A percentile compares a stretch with the other conserved stretches of the same genome.
Conservation (phyloP, 768 basidiomycete species). For the Psilocybe cyanescens region DNA sequence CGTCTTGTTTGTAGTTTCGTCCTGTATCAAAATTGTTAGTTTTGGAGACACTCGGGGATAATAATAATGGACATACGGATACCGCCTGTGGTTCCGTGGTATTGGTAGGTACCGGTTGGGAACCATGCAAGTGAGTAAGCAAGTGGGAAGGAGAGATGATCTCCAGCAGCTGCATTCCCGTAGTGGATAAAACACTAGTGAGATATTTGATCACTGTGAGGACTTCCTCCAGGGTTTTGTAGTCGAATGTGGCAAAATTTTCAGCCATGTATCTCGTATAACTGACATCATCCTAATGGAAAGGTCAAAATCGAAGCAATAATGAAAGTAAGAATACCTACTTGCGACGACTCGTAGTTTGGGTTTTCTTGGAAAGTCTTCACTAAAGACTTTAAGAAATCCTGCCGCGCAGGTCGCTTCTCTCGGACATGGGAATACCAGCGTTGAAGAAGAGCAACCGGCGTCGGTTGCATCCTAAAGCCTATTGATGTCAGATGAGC, state of each 20-base stretch:
- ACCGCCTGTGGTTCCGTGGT: constrained; percentile 13
- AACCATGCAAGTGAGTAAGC: constrained; percentile 57
- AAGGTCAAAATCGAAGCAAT: neutral
- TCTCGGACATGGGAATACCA: constrained; percentile 95
- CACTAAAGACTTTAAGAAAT: constrained; percentile 83
- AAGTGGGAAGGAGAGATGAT: constrained; percentile 72
- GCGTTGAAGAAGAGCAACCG: constrained; percentile 77
- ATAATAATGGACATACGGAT: constrained; percentile 9
- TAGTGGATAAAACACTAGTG: constrained; percentile 74
- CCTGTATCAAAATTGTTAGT: neutral
- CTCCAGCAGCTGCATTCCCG: constrained; percentile 84
- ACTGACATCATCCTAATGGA: constrained; percentile 72
- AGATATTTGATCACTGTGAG: constrained; percentile 82
- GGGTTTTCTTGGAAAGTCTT: constrained; percentile 82
- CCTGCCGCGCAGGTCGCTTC: constrained; percentile 83
- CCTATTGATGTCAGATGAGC: constrained; percentile 42
- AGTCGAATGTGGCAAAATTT: constrained; percentile 90
- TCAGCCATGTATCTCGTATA: constrained; percentile 94
- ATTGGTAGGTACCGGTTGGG: constrained; percentile 11
- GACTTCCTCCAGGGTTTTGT: constrained; percentile 94
- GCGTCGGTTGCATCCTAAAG: constrained; percentile 63
- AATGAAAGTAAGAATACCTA: constrained; percentile 23
- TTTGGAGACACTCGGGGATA: neutral
- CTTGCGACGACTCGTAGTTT: constrained; percentile 60
- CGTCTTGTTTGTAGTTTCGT: constrained; percentile 24